Conservation (phyloP, 805 yeast species). For the Sugiyamaella chiloensis region DNA sequence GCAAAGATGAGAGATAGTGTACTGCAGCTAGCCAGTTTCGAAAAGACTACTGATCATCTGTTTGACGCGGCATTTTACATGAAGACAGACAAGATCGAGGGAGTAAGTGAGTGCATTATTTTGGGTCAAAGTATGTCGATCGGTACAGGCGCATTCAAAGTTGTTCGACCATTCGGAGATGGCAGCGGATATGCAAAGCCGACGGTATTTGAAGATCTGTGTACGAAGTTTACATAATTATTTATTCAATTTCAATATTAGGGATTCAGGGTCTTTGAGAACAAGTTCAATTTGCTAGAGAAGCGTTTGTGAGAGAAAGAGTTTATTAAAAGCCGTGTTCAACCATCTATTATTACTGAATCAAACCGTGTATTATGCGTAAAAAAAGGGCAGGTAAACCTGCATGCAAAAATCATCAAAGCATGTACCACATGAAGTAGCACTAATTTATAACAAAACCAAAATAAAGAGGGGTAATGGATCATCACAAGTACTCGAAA, state of each 20-base stretch:
- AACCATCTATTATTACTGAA: no score
- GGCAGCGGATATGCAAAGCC: not conserved
- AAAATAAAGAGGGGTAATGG: no score
- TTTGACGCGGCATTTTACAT: slow-evolving; percentile 97
- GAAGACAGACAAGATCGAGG: slow-evolving; percentile 94
- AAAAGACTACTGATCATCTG: slow-evolving; percentile 96
- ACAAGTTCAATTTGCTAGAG: no score
- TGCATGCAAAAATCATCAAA: no score
- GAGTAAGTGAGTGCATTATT: slow-evolving; percentile 96
- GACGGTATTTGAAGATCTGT: slow-evolving; percentile 46
- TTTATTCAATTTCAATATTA: no score
- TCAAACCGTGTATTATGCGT: no score
- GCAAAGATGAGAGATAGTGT: slow-evolving; percentile 99
- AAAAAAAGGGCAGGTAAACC: no score
- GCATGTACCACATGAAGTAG: no score
- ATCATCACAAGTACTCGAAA: not conserved
- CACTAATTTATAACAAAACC: not conserved
- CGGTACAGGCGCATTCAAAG: slow-evolving; percentile 95
- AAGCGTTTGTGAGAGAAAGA: no score
- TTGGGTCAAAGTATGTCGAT: slow-evolving; percentile 96
- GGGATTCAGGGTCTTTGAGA: no score
- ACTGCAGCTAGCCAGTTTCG: slow-evolving; percentile 93
- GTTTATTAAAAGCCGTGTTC: no score
- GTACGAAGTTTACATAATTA: slow-evolving; percentile 14
- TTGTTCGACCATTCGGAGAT: slow-evolving; percentile 39